phyloP scores from a whole-genome alignment of 2,329 filamentous ascomycete genomes.

The Clonostachys chloroleuca region DNA sequence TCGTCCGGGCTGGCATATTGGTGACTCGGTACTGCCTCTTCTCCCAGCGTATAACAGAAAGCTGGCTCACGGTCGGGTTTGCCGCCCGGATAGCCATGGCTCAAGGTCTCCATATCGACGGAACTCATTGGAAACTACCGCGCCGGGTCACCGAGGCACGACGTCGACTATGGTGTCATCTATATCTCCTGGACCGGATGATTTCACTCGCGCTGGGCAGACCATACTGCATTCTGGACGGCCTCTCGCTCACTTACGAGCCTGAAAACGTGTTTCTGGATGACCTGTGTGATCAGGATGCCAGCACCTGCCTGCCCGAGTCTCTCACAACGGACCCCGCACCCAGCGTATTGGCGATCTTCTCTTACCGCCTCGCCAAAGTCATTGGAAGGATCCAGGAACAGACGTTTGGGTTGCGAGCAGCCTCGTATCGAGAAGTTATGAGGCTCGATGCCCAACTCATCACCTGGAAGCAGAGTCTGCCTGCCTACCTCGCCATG shows the following conservation, averaged over 20 bases:
- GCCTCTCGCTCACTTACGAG: conserved; percentile 27
- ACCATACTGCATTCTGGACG: conserved; percentile 29
- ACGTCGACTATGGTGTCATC: conserved; percentile 29
- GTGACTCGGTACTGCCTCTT: conserved; percentile 32
- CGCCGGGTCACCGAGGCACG: conserved; percentile 27
- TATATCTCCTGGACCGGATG: conserved; percentile 30
- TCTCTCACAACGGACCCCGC: conserved; percentile 22
- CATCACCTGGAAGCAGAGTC: conserved; percentile 17
- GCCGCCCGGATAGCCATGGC: conserved; percentile 35
- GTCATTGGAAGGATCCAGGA: conserved; percentile 32
- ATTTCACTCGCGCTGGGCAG: conserved; percentile 31
- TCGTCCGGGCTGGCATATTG: conserved; percentile 30
- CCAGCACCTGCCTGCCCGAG: conserved; percentile 9
- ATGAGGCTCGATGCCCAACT: conserved; percentile 24
- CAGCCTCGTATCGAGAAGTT: conserved; percentile 25
- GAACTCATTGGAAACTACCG: conserved; percentile 27
- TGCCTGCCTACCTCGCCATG: conserved; percentile 27
- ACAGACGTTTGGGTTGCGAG: conserved; percentile 23
- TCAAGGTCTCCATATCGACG: conserved; percentile 35
- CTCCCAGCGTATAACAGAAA: conserved; percentile 26
- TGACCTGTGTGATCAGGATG: conserved; percentile 21
- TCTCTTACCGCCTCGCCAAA: conserved; percentile 22
- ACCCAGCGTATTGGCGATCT: conserved; percentile 19
- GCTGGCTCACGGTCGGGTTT: conserved; percentile 33
- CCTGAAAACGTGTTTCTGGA: conserved; percentile 31